Base-by-base conservation (phyloP, 2,329 filamentous ascomycete species). In the Fusarium citri region DNA sequence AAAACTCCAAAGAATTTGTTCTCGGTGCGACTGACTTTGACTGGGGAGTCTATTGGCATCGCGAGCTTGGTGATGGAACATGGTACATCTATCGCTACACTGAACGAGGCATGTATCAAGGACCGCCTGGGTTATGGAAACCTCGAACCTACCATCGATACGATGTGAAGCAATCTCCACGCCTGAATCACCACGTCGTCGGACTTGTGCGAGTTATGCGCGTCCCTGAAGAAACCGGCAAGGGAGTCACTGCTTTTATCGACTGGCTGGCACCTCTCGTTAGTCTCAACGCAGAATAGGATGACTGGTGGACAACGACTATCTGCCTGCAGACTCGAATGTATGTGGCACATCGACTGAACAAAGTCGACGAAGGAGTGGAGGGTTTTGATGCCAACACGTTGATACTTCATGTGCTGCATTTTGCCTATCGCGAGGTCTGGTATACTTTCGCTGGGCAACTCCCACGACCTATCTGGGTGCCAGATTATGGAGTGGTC, bases 41-140 rank as follows among this genome's bases (percentile, higher is more conserved):
- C 67, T 80, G 79, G 79, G 79, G 78, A n/a, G 58, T 81, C 48
- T 81, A 80, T 67, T 78, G 74, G 64, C 76, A 80, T 54, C 74
- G 74, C 40, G 59, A 56, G 43, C 62, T 67, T 23, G 64, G 65
- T 25, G 64, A 75, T 31, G 74, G 78, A 23, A 75, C 72, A 11
- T 76, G 74, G 76, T 78, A 78, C 59, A 68, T 55, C 30, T 69
- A 68, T 54, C 60, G 55, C 40, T 64, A 45, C 37, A 48, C 46
- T 8, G 23, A 48, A 9, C 47, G 45, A 22, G 25, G n/a, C 10
- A 48, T 64, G 20, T 47, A 60, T n/a, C 25, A 46, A 56, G 48
- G 62, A 40, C 51, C 62, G 8, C 61, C 59, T 28, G 64, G 65
- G 9, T 12, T 57, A 11, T 65, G 65, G 3, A 64, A 63, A n/a